Evolutionary conservation across 441 rosid genomes (phyloP), one percentile per base, ranked within the genome.

Genomic region (Croton setiger): DNA sequence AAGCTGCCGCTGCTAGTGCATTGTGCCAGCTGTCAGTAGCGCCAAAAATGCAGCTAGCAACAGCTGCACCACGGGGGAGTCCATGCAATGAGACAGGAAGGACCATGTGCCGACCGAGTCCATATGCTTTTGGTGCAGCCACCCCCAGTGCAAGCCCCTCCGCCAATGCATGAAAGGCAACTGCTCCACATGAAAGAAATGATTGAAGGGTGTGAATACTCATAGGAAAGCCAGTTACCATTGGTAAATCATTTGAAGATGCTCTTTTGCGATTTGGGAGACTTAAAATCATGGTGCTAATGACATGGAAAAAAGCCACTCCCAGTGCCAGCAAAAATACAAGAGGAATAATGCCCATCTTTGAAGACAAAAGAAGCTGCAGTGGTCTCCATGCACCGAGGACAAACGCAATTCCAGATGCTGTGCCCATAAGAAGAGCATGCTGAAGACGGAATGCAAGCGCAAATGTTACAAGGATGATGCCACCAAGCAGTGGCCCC

Each of bases 81-180:
- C 97, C 98, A 3, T 96, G 99, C 41, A 96, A 75, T 60, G 97
- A 89, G 70, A 96, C 98, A 0, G 99, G 99, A 65, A 96, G 92
- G 72, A 96, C 94, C 88, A 96, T 92, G 85, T 96, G 93, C 69
- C 88, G 88, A 59, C 98, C 99, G 0, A 91, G 82, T 57, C 99
- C 96, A 35, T 96, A 89, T 17, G 99, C 99, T 75, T 89, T 86
- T 45, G 98, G 97, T 69, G 98, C 99, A 55, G 99, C 99, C 1
- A 96, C 97, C 43, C 98, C 99, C 1, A 93, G 87, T 15, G 98
- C 98, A 35, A 96, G 96, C 69, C 98, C 99, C 76, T 95, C 99
- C 1, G 99, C 95, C 68, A 96, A 51, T 66, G 99, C 99, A 66
- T 96, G 99, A 54, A 96, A 72, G 49, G 90, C 97, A 69, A 93